Evolutionary conservation across 2,329 filamentous ascomycete species (phyloP), one percentile per base, ranked within the genome.

Genomic region (Byssochlamys sp.): DNA sequence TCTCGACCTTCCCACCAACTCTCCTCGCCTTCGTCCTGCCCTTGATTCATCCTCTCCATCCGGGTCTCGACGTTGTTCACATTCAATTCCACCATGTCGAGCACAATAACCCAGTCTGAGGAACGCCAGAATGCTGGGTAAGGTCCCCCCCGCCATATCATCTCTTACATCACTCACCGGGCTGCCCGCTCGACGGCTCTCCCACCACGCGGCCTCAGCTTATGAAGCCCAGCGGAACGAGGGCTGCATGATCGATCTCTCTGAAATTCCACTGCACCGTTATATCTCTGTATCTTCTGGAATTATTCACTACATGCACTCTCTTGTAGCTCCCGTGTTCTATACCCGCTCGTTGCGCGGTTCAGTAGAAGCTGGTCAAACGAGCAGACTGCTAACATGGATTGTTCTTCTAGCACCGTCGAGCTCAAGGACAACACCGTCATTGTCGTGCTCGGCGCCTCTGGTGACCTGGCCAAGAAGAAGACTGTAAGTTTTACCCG

Each of bases 401-500:
- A 70, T 80, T 67, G 50, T 58, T 58, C 54, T 59, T 64, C 65
- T 74, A 95, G 90, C 72, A 86, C 84, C 70, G 82, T 95, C 77
- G 94, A 99, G 84, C 87, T 99, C 72, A 99, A 96, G 83, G 90
- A 97, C 72, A 95, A 99, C 83, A 99, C 94, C 64, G 84, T 91
- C 72, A 95, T 99, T 70, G 84, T 99, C 69, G 94, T 99, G 69
- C 86, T 99, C 66, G 94, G 94, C 70, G 94, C 94, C 64, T 99
- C 94, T 55, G 94, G 94, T 70, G 94, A 99, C 81, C 80, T 99
- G 66, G 94, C 94, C 55, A 99, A 99, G 84, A 99, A 99, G 87
- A 99, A 99, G 87, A 99, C 94, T 52, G 91, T 95, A 78, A 74
- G 85, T 74, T 61, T 54, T 58, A 33, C 33, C 53, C 50, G 56